Percentiles rank a stretch among this genome's conserved stretches.
phyloP scores from a whole-genome alignment of 2,329 filamentous ascomycete species.

The Cytospora piceae region DNA sequence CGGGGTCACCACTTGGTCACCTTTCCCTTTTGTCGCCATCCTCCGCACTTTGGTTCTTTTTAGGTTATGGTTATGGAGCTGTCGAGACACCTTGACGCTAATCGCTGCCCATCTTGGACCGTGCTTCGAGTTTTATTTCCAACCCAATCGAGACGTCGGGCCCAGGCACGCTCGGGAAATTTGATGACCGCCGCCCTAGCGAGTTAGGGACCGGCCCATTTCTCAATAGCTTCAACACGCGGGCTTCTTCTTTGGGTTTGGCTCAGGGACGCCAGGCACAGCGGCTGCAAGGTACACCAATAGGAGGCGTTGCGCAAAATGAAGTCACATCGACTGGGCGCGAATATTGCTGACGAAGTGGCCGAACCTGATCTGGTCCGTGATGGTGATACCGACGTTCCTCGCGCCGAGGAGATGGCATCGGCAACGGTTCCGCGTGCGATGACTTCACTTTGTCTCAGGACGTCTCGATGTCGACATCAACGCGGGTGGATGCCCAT shows the following conservation, averaged over 20 bases:
- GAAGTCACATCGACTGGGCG: constrained; percentile 19
- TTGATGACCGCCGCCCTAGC: constrained; percentile 27
- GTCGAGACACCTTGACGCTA: constrained; percentile 21
- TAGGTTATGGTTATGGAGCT: constrained; percentile 23
- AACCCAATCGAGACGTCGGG: constrained; percentile 25
- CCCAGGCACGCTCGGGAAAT: constrained; percentile 29
- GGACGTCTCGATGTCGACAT: constrained; percentile 11
- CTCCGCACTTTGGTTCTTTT: constrained; percentile 23
- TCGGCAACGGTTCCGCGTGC: neutral
- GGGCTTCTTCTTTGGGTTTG: constrained; percentile 13
- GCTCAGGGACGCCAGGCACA: constrained; percentile 26
- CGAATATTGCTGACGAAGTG: constrained; percentile 1
- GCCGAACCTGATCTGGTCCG: constrained; percentile 13
- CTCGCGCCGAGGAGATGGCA: constrained; percentile 1
- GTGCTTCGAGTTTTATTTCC: constrained; percentile 8
- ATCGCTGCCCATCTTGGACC: constrained; percentile 17
- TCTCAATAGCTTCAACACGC: constrained; percentile 23
- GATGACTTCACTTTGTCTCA: constrained; percentile 24
- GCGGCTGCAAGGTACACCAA: constrained; percentile 31
- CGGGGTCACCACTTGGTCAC: constrained; percentile 6
- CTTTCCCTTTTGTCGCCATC: constrained; percentile 10
- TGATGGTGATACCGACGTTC: neutral
- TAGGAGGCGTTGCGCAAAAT: constrained; percentile 28
- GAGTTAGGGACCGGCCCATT: constrained; percentile 17
- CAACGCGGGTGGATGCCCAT: neutral